Base-by-base conservation (phyloP, 768 basidiomycete genomes). In the Coprinopsis cinerea region DNA sequence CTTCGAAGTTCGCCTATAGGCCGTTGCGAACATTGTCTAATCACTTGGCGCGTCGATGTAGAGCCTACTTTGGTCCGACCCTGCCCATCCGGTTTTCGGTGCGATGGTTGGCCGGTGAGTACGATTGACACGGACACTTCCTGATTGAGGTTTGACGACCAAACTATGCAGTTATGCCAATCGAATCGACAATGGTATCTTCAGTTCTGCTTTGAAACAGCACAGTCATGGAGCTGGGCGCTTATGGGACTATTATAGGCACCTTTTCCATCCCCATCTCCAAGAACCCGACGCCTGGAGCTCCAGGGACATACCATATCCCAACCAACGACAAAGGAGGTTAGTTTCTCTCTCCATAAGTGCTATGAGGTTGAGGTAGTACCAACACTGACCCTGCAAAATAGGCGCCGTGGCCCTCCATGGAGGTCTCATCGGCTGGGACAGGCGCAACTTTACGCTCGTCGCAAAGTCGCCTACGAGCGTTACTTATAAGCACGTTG, bases 381-480 rank as follows among this genome's bases (percentile, higher is more conserved):
- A 40, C 37, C n/a, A 11, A 34, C 9, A 36, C 35, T n/a, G 4
- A 28, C 47, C 17, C 24, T 15, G 14, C 17, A 24, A n/a, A 23
- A 24, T 45, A 59, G 59, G 59, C 9, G 57, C 72, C 60, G 75
- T 76, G 27, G 79, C 77, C 1, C 64, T 82, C 1, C 81, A 82
- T 58, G 80, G 80, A 0, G 79, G 81, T 1, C 70, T 71, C 15
- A 63, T 68, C 45, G 80, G 81, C 17, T 83, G 75, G 72, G 82
- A 82, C 56, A 69, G 73, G 14, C 72, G 75, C 5, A 76, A 74
- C 61, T 82, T 80, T 79, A 77, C 72, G 1, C 51, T 79, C 4
- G 69, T 72, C 0, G 61, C 65, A 11, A 68, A 64, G 53, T 67
- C 69, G 4, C 54, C 64, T 15, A 74, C 68, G 1, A 76, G 75